Conservation (phyloP, 352 stramenopile species). For the Sclerospora graminicola region DNA sequence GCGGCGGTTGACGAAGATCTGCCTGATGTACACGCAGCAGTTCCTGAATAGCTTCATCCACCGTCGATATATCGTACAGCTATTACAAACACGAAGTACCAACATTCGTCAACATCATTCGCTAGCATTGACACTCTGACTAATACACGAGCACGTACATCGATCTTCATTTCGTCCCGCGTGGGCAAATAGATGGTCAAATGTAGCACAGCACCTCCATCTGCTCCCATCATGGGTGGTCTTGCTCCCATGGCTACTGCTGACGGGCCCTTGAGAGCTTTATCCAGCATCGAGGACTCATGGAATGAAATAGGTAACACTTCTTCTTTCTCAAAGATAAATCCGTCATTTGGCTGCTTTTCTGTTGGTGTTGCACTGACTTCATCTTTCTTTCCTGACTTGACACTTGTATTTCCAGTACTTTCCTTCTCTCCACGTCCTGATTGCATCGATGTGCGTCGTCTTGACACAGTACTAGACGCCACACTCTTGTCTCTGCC, state of each 20-base stretch:
- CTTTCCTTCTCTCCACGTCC: constrained; percentile 17
- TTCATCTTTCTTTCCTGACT: constrained; percentile 10
- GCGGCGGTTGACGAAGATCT: constrained; percentile 42
- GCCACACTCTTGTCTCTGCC: constrained; percentile 17
- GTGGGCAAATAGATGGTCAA: constrained; percentile 82
- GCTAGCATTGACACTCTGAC: background rate
- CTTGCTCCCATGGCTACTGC: constrained; percentile 36
- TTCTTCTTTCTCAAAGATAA: constrained; percentile 61
- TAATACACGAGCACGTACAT: constrained; percentile 30
- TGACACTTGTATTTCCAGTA: constrained; percentile 8
- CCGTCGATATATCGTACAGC: constrained; percentile 80
- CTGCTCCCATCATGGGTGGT: constrained; percentile 44
- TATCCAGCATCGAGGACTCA: constrained; percentile 65
- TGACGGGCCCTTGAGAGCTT: constrained; percentile 53
- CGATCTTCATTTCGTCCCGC: constrained; percentile 80
- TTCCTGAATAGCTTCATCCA: constrained; percentile 83
- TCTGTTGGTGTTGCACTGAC: constrained; percentile 4
- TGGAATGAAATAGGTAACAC: constrained; percentile 53
- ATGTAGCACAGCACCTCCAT: constrained; percentile 60
- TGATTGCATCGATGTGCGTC: constrained; percentile 19
- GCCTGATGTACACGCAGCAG: constrained; percentile 62
- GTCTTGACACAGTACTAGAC: constrained; percentile 10
- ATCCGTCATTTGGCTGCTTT: constrained; percentile 27
- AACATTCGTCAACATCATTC: background rate
- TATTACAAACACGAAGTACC: constrained; percentile 12